Evolutionary conservation across 2,329 filamentous ascomycete species (phyloP).

Genomic region (Biscogniauxia mediterranea): DNA sequence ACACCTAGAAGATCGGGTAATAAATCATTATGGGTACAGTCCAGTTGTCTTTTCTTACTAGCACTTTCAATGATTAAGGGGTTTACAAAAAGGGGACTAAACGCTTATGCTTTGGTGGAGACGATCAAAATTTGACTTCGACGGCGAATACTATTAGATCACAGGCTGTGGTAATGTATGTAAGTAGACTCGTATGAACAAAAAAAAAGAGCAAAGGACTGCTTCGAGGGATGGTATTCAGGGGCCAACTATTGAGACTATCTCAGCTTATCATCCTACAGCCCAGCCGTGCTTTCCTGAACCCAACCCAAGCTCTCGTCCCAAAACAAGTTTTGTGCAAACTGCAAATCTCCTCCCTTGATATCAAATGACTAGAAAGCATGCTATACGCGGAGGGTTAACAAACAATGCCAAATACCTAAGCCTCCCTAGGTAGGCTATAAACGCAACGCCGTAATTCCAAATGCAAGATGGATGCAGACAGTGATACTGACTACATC

Average conservation of each 20-base stretch:
- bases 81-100: too few species aligned
- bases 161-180: too few species aligned
- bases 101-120: neutral
- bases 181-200: too few species aligned
- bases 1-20: too few species aligned
- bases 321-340: neutral
- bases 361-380: neutral
- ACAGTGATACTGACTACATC: neutral
- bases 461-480: conserved; percentile 9
- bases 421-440: conserved; percentile 10
- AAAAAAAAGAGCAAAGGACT: neutral
- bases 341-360: neutral
- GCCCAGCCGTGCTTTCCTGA: neutral
- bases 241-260: neutral
- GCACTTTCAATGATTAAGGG: too few species aligned
- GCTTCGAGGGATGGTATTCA: neutral
- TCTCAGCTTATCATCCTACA: neutral
- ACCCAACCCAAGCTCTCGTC: neutral
- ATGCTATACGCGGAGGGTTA: neutral
- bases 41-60: too few species aligned
- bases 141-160: neutral
- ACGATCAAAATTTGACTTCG: neutral
- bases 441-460: conserved; percentile 11
- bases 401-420: conserved; percentile 2
- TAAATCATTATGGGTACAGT: too few species aligned